Percentiles rank a stretch among this genome's conserved stretches.
phyloP scores from a whole-genome alignment of 345 rosid species.

The Dipteronia sinensis region DNA sequence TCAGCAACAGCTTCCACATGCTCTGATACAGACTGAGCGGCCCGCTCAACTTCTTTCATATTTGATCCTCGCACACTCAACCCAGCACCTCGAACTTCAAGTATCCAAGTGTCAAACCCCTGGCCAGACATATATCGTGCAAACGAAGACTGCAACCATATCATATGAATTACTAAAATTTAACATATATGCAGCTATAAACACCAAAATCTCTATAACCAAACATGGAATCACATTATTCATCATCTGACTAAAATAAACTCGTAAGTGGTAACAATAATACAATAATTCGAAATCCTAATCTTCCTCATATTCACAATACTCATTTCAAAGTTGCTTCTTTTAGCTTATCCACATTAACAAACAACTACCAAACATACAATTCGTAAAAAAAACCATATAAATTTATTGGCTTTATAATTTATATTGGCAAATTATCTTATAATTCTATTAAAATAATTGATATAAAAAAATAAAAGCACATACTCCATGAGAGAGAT shows the following conservation, averaged over 20 bases:
- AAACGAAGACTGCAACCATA: conserved; percentile 73
- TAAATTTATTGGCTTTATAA: too few relatives aligned
- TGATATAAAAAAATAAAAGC: background rate
- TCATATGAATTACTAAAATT: conserved; percentile 10
- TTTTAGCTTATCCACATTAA: too few relatives aligned
- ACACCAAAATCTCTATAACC: background rate
- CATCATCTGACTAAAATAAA: background rate
- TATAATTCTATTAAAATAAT: background rate
- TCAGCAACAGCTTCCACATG: conserved; percentile 64
- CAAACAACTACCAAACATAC: background rate
- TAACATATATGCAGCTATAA: background rate
- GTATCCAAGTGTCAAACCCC: conserved; percentile 97
- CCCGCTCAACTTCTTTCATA: conserved; percentile 56
- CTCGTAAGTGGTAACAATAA: background rate
- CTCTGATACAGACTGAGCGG: conserved; percentile 46
- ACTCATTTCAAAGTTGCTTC: background rate
- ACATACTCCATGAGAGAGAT: conserved; percentile 81
- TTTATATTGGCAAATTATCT: background rate
- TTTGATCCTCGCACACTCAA: conserved; percentile 65
- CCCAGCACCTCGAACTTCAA: conserved; percentile 97
- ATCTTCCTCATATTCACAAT: background rate
- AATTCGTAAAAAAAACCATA: too few relatives aligned
- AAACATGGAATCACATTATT: background rate
- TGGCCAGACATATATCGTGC: conserved; percentile 81
- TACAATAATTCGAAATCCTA: background rate